Percentiles rank a stretch among this genome's conserved stretches.
Evolutionary conservation across 768 basidiomycete species (phyloP).

Genomic region (Tephrocybe sp.): DNA sequence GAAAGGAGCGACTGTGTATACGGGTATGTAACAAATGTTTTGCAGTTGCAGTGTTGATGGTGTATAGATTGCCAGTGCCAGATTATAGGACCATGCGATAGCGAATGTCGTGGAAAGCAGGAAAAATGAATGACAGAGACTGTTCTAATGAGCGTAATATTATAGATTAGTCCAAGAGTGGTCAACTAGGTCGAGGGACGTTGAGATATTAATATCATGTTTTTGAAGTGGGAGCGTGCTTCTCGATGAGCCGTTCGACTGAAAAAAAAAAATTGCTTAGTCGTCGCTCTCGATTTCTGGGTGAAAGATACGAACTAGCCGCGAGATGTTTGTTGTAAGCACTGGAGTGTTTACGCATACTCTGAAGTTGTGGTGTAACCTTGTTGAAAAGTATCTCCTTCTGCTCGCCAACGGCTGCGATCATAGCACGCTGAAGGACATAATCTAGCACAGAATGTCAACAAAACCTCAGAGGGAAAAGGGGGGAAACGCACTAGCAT

Average conservation of each 20-base stretch:
- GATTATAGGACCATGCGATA: background rate
- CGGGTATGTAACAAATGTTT: slow-evolving; percentile 5
- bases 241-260: slow-evolving; percentile 74
- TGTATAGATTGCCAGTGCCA: slow-evolving; percentile 14
- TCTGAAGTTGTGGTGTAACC: slow-evolving; percentile 65
- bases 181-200: background rate
- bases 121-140: slow-evolving; percentile 17
- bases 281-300: background rate
- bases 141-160: slow-evolving; percentile 23
- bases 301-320: slow-evolving; percentile 55
- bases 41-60: slow-evolving; percentile 25
- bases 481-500: slow-evolving; percentile 61
- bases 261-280: slow-evolving; percentile 8
- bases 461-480: background rate
- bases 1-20: slow-evolving; percentile 15
- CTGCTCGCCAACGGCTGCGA: slow-evolving; percentile 69
- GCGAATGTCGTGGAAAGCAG: slow-evolving; percentile 14
- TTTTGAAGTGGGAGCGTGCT: slow-evolving; percentile 31
- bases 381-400: slow-evolving; percentile 58
- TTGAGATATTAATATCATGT: slow-evolving; percentile 8
- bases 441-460: slow-evolving; percentile 54
- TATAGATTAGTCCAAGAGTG: slow-evolving; percentile 5
- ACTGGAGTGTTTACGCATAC: slow-evolving; percentile 69
- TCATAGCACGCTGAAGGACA: slow-evolving; percentile 78
- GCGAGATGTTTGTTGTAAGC: slow-evolving; percentile 78